Conservation (phyloP, 2,329 filamentous ascomycete genomes). For the Claviceps citrina region DNA sequence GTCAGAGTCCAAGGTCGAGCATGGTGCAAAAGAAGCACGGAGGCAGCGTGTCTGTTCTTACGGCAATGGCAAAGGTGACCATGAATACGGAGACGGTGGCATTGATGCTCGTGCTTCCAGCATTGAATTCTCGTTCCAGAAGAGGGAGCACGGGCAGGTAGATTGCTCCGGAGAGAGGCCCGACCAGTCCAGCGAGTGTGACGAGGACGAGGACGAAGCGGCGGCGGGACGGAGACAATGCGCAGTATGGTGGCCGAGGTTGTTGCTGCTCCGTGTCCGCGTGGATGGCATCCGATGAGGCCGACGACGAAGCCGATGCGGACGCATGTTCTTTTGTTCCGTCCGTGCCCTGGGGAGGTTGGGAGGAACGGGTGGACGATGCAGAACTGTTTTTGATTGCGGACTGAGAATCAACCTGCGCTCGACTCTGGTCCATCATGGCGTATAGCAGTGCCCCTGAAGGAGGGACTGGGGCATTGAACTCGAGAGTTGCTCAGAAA, state of each 20-base stretch:
- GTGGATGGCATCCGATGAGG: background rate
- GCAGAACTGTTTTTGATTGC: background rate
- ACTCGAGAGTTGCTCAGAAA: too few species aligned
- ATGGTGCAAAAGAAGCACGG: background rate
- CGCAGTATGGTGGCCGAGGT: slow-evolving; percentile 19
- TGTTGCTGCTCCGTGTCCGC: background rate
- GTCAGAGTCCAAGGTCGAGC: background rate
- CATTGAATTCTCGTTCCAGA: slow-evolving; percentile 22
- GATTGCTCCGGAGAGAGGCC: slow-evolving; percentile 27
- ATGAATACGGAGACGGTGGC: slow-evolving; percentile 30
- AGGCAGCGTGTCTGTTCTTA: slow-evolving; percentile 8
- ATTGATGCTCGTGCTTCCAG: slow-evolving; percentile 22
- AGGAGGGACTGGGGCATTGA: too few species aligned
- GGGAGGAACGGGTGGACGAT: background rate
- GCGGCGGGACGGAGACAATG: slow-evolving; percentile 19
- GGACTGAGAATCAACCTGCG: background rate
- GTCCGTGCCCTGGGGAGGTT: background rate
- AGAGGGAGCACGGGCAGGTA: slow-evolving; percentile 26
- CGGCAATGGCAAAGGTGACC: slow-evolving; percentile 25
- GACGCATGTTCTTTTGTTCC: background rate
- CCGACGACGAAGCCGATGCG: background rate
- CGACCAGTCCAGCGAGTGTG: slow-evolving; percentile 26
- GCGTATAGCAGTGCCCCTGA: too few species aligned
- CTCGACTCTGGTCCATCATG: background rate
- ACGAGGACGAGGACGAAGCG: slow-evolving; percentile 24